Evolutionary conservation across 371 early-diverging fungal genomes (phyloP).

Genomic region (Apophysomyces elegans): DNA sequence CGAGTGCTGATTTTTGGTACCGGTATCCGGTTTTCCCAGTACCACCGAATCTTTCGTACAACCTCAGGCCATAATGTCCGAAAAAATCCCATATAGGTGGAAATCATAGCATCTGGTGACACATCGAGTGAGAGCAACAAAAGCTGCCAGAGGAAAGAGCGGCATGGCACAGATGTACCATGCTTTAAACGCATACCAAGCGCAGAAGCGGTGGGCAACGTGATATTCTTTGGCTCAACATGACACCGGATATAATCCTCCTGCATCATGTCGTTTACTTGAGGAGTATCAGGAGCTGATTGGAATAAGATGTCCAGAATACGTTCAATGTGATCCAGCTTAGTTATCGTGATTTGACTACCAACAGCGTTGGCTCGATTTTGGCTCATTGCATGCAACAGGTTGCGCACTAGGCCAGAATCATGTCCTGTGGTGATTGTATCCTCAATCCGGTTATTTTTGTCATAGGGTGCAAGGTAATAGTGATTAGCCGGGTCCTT

Average conservation of each 20-base stretch:
- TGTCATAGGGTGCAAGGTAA: slow-evolving; percentile 47
- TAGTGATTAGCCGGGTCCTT: slow-evolving; percentile 51
- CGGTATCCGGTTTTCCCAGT: slow-evolving; percentile 64
- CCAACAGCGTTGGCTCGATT: slow-evolving; percentile 1
- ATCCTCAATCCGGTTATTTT: slow-evolving; percentile 24
- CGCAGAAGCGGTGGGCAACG: slow-evolving; percentile 35
- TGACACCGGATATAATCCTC: background rate
- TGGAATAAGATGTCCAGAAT: slow-evolving; percentile 28
- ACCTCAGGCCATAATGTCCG: slow-evolving; percentile 69
- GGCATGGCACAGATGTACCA: slow-evolving; percentile 62
- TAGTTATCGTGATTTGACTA: slow-evolving; percentile 19
- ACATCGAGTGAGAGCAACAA: slow-evolving; percentile 57
- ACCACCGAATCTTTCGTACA: slow-evolving; percentile 61
- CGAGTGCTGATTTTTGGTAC: slow-evolving; percentile 60
- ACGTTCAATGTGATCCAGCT: slow-evolving; percentile 34
- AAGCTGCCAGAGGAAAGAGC: slow-evolving; percentile 75
- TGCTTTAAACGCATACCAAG: slow-evolving; percentile 56
- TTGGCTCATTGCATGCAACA: slow-evolving; percentile 30
- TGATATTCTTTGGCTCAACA: background rate
- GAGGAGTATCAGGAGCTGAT: background rate
- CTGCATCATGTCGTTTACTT: background rate
- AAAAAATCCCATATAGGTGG: slow-evolving; percentile 63
- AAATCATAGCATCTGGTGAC: slow-evolving; percentile 47
- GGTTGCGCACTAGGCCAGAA: slow-evolving; percentile 26
- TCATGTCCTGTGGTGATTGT: slow-evolving; percentile 11